phyloP scores from a whole-genome alignment of 164 flowering plant species.

The Liquidambar formosana region DNA sequence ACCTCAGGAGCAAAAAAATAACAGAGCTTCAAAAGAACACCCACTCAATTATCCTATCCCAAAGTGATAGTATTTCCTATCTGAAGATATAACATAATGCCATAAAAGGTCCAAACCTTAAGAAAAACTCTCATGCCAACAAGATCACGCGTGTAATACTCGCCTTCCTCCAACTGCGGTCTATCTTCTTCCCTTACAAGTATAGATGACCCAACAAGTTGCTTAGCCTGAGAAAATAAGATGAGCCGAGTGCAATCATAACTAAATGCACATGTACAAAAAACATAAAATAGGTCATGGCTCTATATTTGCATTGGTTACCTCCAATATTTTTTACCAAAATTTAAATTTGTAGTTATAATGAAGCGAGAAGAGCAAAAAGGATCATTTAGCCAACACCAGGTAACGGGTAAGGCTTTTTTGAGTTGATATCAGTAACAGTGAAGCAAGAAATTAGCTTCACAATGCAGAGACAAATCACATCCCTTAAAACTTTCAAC shows the following conservation, averaged over 20 bases:
- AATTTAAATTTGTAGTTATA: background rate
- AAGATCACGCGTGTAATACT: constrained; percentile 84
- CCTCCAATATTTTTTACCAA: background rate
- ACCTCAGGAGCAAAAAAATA: too few relatives aligned
- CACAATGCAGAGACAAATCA: background rate
- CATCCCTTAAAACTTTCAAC: background rate
- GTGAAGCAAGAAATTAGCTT: background rate
- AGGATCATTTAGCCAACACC: background rate
- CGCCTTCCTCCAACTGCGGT: constrained; percentile 80
- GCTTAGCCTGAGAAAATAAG: constrained; percentile 58
- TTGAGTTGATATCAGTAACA: background rate
- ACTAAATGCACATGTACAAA: background rate
- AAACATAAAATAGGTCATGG: background rate
- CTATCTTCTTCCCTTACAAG: constrained; percentile 75
- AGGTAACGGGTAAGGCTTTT: background rate
- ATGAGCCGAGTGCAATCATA: background rate
- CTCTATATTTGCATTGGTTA: background rate
- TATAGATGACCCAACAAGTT: constrained; percentile 76
- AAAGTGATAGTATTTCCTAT: too few relatives aligned
- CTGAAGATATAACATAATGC: background rate
- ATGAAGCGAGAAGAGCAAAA: background rate
- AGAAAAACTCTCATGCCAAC: constrained; percentile 87
- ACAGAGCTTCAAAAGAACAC: too few relatives aligned
- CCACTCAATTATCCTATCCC: too few relatives aligned
- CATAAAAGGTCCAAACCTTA: constrained; percentile 54